phyloP scores from a whole-genome alignment of 2,329 filamentous ascomycete genomes.

The Endocalyx cinctus region DNA sequence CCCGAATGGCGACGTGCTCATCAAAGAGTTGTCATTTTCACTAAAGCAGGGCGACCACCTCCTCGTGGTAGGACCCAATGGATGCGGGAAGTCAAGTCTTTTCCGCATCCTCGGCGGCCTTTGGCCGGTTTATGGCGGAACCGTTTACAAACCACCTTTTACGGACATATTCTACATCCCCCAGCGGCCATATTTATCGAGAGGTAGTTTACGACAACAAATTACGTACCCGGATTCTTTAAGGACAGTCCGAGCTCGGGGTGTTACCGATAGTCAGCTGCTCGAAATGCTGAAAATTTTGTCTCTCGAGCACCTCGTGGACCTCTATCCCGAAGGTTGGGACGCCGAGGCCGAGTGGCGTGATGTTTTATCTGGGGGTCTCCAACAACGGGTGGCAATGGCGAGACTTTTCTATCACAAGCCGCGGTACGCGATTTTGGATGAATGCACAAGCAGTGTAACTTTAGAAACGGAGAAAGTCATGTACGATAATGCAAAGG shows the following conservation, averaged over 20 bases:
- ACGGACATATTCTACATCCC: constrained; percentile 98
- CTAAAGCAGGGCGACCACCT: constrained; percentile 85
- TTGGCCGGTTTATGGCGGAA: constrained; percentile 96
- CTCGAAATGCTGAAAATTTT: constrained; percentile 71
- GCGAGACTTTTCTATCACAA: constrained; percentile 90
- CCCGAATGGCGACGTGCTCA: constrained; percentile 89
- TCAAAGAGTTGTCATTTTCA: constrained; percentile 79
- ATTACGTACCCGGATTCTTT: constrained; percentile 93
- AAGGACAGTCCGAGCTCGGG: constrained; percentile 80
- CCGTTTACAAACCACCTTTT: constrained; percentile 84
- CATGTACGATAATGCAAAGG: constrained; percentile 97
- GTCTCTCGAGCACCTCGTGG: constrained; percentile 77
- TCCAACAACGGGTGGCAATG: constrained; percentile 97
- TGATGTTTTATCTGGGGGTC: constrained; percentile 83
- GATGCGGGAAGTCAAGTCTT: constrained; percentile 91
- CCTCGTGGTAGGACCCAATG: constrained; percentile 92
- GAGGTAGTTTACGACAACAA: constrained; percentile 89
- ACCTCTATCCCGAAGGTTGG: constrained; percentile 73
- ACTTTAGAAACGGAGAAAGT: constrained; percentile 89
- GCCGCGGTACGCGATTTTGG: constrained; percentile 89
- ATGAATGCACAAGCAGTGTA: constrained; percentile 95
- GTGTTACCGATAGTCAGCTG: constrained; percentile 77
- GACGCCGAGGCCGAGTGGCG: constrained; percentile 96
- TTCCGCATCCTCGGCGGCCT: constrained; percentile 95
- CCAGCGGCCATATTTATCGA: constrained; percentile 87